Percentiles rank a stretch among this genome's conserved stretches.
Evolutionary conservation across 441 rosid genomes (phyloP).

Genomic region (Arabidopsis lyrata): DNA sequence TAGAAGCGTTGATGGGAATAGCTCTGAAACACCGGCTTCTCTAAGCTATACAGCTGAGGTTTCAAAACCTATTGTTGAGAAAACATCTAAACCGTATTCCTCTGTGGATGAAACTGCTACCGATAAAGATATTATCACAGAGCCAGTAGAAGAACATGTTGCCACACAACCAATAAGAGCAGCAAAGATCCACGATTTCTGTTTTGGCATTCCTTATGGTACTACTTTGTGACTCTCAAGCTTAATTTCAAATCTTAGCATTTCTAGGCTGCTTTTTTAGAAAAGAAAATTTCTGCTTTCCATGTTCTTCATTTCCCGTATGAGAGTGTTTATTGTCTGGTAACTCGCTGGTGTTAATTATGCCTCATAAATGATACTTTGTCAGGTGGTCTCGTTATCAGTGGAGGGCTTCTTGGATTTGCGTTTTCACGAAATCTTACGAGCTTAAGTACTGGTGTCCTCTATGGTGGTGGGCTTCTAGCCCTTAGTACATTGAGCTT

Average conservation of each 20-base stretch:
- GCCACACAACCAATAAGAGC: slow-evolving; percentile 45
- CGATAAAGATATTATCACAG: slow-evolving; percentile 33
- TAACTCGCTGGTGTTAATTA: slow-evolving; percentile 11
- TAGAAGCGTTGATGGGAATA: slow-evolving; percentile 58
- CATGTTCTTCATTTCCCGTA: background rate
- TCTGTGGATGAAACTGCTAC: slow-evolving; percentile 36
- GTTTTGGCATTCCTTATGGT: slow-evolving; percentile 96
- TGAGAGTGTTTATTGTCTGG: background rate
- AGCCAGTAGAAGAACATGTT: slow-evolving; percentile 48
- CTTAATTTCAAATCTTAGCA: background rate
- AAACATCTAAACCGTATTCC: slow-evolving; percentile 38
- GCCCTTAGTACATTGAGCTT: slow-evolving; percentile 82
- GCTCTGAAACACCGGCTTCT: slow-evolving; percentile 44
- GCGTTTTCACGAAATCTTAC: slow-evolving; percentile 68
- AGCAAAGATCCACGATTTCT: slow-evolving; percentile 89
- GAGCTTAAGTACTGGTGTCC: slow-evolving; percentile 56
- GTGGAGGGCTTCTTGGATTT: slow-evolving; percentile 76
- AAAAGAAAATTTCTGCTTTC: background rate
- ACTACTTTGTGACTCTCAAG: slow-evolving; percentile 9
- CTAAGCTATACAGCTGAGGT: slow-evolving; percentile 54
- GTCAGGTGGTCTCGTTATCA: slow-evolving; percentile 67
- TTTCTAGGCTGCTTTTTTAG: background rate
- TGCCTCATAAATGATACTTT: slow-evolving; percentile 17
- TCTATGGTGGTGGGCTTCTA: slow-evolving; percentile 83
- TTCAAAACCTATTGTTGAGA: slow-evolving; percentile 54